A percentile compares a stretch with the other conserved stretches of the same genome.
Conservation (phyloP, 129 eudicot species). For the Artemisia annua region DNA sequence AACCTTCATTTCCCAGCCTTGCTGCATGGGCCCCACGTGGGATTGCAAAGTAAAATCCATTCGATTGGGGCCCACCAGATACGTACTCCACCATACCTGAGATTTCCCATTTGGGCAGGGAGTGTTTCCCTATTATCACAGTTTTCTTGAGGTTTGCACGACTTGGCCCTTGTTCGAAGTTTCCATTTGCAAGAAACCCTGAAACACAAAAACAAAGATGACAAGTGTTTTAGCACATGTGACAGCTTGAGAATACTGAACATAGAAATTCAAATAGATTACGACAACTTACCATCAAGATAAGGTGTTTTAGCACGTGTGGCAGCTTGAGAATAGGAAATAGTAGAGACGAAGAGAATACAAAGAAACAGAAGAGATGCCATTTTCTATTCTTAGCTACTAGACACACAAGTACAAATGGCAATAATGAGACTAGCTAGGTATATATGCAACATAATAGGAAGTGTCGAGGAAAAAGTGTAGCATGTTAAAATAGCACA, state of each 20-base stretch:
- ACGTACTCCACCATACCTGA: conserved; percentile 47
- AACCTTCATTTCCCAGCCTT: conserved; percentile 60
- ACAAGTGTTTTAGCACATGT: background rate
- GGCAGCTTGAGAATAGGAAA: conserved; percentile 15
- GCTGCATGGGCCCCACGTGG: conserved; percentile 59
- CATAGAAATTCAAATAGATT: background rate
- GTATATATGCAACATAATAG: conserved; percentile 21
- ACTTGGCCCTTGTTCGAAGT: conserved; percentile 39
- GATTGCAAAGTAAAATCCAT: conserved; percentile 50
- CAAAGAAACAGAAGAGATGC: conserved; percentile 13
- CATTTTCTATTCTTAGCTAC: conserved; percentile 15
- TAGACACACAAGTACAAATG: background rate
- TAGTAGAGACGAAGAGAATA: background rate
- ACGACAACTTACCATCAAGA: conserved; percentile 29
- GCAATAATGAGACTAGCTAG: background rate
- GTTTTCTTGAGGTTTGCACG: conserved; percentile 40
- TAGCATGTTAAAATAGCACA: conserved; percentile 32
- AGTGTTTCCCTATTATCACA: conserved; percentile 36
- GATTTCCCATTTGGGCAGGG: conserved; percentile 44
- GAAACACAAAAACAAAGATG: background rate
- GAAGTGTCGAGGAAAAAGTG: conserved; percentile 25
- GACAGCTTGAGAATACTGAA: too few relatives aligned
- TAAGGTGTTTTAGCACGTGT: background rate
- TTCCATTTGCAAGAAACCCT: conserved; percentile 48
- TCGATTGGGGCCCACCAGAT: conserved; percentile 58